A percentile compares a stretch with the other conserved stretches of the same genome.
phyloP scores from a whole-genome alignment of 805 yeast genomes.

The Isabelozyma rhagii region DNA sequence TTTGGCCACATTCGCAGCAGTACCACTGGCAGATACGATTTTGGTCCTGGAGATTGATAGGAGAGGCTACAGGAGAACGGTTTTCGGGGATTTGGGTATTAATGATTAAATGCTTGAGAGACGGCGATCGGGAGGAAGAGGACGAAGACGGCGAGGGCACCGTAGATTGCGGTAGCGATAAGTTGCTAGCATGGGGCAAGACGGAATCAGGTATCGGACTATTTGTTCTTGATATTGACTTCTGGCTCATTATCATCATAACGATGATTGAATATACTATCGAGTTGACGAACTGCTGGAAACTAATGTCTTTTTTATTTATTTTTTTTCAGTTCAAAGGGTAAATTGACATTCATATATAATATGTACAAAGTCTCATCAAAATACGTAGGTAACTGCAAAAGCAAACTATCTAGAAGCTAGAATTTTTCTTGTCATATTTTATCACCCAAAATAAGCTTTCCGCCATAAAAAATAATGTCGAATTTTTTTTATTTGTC shows the following conservation, averaged over 20 bases:
- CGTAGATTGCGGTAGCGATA: neutral
- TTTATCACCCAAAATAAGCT: neutral
- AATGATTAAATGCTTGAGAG: neutral
- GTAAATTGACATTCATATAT: too few relatives aligned
- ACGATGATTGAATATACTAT: neutral
- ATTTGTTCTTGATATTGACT: neutral
- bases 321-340: too few relatives aligned
- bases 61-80: neutral
- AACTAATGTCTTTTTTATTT: too few relatives aligned
- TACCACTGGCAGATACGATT: slow-evolving; percentile 40
- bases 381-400: neutral
- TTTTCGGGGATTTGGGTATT: neutral
- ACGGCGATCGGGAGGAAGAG: neutral
- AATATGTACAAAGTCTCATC: neutral
- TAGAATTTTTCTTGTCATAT: too few relatives aligned
- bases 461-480: neutral
- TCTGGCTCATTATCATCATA: neutral
- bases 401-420: neutral
- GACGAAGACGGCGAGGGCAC: neutral
- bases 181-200: neutral
- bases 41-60: slow-evolving; percentile 6
- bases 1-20: slow-evolving; percentile 39
- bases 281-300: too few relatives aligned
- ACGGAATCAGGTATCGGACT: neutral
- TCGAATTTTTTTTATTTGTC: too few relatives aligned